Conservation (phyloP, 352 stramenopile genomes). For the Phytopythium aichiense region DNA sequence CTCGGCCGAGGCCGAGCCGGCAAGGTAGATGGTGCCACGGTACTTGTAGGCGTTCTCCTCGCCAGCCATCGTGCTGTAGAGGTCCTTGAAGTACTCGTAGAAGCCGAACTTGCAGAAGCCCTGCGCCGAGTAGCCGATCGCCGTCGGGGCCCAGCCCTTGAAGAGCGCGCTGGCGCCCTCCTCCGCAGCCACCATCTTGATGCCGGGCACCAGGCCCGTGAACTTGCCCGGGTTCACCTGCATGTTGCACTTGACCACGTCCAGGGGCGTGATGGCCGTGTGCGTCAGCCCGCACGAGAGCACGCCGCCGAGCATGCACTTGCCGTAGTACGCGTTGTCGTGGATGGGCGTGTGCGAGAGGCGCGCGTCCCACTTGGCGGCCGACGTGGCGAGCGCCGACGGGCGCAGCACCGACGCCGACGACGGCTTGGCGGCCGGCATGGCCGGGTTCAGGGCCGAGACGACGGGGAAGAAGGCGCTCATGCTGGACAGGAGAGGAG, state of each 20-base stretch:
- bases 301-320: slow-evolving; percentile 93
- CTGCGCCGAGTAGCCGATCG: slow-evolving; percentile 90
- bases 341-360: slow-evolving; percentile 79
- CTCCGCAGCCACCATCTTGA: slow-evolving; percentile 87
- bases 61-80: slow-evolving; percentile 88
- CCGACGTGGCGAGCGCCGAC: slow-evolving; percentile 67
- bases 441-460: slow-evolving; percentile 58
- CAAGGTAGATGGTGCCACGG: slow-evolving; percentile 89
- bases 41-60: slow-evolving; percentile 93
- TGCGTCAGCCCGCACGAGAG: slow-evolving; percentile 92
- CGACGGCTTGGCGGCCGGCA: slow-evolving; percentile 21
- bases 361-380: slow-evolving; percentile 77
- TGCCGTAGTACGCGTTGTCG: slow-evolving; percentile 91
- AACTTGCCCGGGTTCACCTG: slow-evolving; percentile 90
- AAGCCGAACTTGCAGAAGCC: slow-evolving; percentile 93
- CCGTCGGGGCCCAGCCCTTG: slow-evolving; percentile 91
- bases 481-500: slow-evolving; percentile 21
- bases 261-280: slow-evolving; percentile 90
- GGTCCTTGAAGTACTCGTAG: slow-evolving; percentile 96
- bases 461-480: slow-evolving; percentile 78
- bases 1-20: slow-evolving; percentile 91
- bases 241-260: slow-evolving; percentile 96
- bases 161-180: slow-evolving; percentile 79
- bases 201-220: slow-evolving; percentile 62
- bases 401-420: slow-evolving; percentile 30